These are phyloP conservation scores for Xylaria telfairii DNA, from an alignment of 495 filamentous ascomycete species.

Conservation along the genomic window DNA sequence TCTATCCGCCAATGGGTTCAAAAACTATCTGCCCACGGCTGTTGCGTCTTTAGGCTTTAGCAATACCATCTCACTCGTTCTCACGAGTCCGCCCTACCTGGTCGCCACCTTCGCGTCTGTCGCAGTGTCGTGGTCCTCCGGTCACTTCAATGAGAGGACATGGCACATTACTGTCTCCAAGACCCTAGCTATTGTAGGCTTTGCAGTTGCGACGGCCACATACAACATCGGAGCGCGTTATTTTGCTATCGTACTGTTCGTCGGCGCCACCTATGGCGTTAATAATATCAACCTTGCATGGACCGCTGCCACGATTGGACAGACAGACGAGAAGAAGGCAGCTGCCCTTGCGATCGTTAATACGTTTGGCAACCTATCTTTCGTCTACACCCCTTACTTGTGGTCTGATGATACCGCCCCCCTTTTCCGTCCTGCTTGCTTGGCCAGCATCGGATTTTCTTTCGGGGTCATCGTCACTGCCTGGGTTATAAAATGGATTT, in stretches of 20 bases:
- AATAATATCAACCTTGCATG: constrained; percentile 54
- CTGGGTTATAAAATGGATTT: constrained; percentile 46
- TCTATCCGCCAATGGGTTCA: constrained; percentile 46
- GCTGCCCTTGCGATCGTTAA: constrained; percentile 52
- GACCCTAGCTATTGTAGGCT: constrained; percentile 50
- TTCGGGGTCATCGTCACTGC: constrained; percentile 35
- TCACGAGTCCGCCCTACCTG: constrained; percentile 56
- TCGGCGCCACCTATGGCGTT: constrained; percentile 50
- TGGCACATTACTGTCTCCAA: constrained; percentile 55
- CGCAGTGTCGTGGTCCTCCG: constrained; percentile 47
- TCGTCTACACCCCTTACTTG: constrained; percentile 53
- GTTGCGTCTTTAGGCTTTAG: constrained; percentile 51
- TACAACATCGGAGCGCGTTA: constrained; percentile 51
- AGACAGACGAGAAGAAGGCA: constrained; percentile 53
- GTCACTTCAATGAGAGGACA: constrained; percentile 52
- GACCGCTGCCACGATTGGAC: constrained; percentile 45
- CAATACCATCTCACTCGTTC: constrained; percentile 49
- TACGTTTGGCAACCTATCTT: constrained; percentile 37
- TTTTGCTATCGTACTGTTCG: constrained; percentile 45
- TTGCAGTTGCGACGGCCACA: constrained; percentile 45
- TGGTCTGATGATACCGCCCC: constrained; percentile 44
- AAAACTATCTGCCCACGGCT: constrained; percentile 56
- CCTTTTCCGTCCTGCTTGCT: constrained; percentile 49
- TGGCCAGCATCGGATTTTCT: constrained; percentile 49
- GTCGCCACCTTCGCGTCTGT: constrained; percentile 47